These are phyloP conservation scores for Schoenoplectus tabernaemontani DNA, from an alignment of 202 grass and related monocot species.

Conservation along the genomic window DNA sequence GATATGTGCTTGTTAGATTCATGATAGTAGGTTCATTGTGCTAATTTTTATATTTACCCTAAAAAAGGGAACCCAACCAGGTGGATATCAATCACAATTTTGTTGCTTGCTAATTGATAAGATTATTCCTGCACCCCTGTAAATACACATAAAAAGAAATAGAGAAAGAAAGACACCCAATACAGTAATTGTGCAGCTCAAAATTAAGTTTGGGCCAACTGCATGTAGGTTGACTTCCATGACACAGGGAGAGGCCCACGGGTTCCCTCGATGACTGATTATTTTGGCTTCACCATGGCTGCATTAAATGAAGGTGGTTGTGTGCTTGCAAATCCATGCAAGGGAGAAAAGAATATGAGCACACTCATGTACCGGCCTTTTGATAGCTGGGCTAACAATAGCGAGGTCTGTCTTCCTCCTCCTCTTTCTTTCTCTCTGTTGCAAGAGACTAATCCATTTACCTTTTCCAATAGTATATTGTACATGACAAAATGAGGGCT, in stretches of 20 bases:
- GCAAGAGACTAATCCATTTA: not conserved
- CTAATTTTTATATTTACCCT: not conserved
- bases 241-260: constrained; percentile 96
- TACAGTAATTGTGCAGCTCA: not conserved
- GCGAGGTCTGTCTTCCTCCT: constrained; percentile 47
- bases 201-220: not conserved
- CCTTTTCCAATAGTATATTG: not conserved
- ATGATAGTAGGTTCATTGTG: not conserved
- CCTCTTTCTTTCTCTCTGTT: not conserved
- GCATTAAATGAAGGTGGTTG: constrained; percentile 74
- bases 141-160: not conserved
- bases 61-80: not conserved
- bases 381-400: constrained; percentile 87
- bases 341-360: constrained; percentile 95
- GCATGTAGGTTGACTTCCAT: constrained; percentile 86
- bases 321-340: constrained; percentile 85
- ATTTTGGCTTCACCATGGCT: constrained; percentile 98
- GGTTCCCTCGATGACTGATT: constrained; percentile 91
- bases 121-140: not conserved
- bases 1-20: not conserved
- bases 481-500: not conserved
- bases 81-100: not conserved
- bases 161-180: not conserved
- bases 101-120: not conserved
- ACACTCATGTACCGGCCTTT: constrained; percentile 98